Conservation (phyloP, 495 filamentous ascomycete genomes). For the Aspergillus ellipticus region DNA sequence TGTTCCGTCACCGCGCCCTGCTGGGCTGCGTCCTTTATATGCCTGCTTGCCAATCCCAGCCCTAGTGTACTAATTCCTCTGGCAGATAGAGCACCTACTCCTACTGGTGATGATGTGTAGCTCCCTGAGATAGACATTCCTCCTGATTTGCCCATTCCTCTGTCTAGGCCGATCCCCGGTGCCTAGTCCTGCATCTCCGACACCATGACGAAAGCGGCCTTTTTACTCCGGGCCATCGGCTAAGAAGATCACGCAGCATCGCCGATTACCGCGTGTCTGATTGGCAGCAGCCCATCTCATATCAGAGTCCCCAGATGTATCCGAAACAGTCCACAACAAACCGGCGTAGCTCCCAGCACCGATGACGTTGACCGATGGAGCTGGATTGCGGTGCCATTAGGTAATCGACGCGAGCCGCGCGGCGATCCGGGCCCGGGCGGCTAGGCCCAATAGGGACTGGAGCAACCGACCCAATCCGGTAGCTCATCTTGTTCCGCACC, state of each 20-base stretch:
- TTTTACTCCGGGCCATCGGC: background rate
- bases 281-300: background rate
- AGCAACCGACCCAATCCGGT: background rate
- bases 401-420: background rate
- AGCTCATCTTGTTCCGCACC: constrained; percentile 1
- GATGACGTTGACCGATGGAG: constrained; percentile 12
- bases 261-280: background rate
- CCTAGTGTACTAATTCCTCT: constrained; percentile 10
- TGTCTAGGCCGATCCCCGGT: background rate
- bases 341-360: background rate
- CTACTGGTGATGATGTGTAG: background rate
- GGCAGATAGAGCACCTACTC: background rate
- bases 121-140: background rate
- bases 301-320: background rate
- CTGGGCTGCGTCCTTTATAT: background rate
- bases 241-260: background rate
- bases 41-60: constrained; percentile 3
- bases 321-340: background rate
- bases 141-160: background rate
- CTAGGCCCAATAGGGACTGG: constrained; percentile 8
- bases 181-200: background rate
- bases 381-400: background rate
- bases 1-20: background rate
- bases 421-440: constrained; percentile 6
- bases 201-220: constrained; percentile 6